phyloP scores from a whole-genome alignment of 257 asterid genomes.

The Solanum pimpinellifolium region DNA sequence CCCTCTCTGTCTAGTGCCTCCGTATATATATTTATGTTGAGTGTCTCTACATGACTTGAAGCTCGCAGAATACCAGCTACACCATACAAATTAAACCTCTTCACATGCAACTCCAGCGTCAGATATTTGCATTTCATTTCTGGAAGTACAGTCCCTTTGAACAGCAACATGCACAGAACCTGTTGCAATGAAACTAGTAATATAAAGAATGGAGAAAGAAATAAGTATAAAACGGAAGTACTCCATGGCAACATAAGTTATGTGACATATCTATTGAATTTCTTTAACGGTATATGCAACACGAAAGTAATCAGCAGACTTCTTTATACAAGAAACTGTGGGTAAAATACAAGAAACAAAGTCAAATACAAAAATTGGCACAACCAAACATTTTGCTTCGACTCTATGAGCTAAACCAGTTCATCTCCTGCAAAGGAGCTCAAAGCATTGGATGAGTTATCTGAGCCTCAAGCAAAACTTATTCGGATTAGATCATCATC shows the following conservation, averaged over 20 bases:
- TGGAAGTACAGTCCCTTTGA: too few relatives aligned
- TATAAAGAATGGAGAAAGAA: too few relatives aligned
- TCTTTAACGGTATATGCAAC: neutral
- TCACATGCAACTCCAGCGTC: too few relatives aligned
- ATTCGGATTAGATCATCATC: neutral
- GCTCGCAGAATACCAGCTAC: too few relatives aligned
- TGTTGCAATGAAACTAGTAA: too few relatives aligned
- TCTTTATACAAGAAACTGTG: neutral
- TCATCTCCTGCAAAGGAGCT: neutral
- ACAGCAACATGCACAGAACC: too few relatives aligned
- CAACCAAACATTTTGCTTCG: neutral
- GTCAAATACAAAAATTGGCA: neutral
- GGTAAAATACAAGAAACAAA: neutral
- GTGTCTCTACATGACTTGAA: neutral
- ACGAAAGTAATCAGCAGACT: neutral
- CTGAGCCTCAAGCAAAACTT: neutral
- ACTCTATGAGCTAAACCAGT: neutral
- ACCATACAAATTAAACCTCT: too few relatives aligned
- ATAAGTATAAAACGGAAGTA: neutral
- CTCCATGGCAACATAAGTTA: neutral
- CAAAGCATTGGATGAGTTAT: neutral
- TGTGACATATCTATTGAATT: neutral
- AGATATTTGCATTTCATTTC: too few relatives aligned
- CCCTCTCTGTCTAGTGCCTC: neutral
- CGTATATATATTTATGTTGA: neutral